Evolutionary conservation across 495 filamentous ascomycete genomes (phyloP), one percentile per base, ranked within the genome.

Genomic region (Neurospora discreta): DNA sequence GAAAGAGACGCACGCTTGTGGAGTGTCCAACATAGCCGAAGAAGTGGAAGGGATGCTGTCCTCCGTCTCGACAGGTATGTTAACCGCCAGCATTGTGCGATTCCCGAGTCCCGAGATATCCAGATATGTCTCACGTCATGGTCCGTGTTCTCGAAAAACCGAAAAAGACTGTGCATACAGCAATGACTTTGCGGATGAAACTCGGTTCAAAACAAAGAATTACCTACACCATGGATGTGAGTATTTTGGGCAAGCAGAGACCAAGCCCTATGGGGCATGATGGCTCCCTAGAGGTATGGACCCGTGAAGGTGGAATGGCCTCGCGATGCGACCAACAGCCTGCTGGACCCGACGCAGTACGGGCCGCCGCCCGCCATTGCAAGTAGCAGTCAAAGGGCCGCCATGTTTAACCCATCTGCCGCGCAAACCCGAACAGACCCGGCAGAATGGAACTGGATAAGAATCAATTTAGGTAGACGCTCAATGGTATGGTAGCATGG

Each of bases 381-480:
- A 60, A 60, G 23, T 23, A 60, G 52, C 52, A 60, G 52, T 30
- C 23, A 9, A 58, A 58, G 20, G 46, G 20, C 20, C 46, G 26
- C 26, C 46, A 58, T 30, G 46, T 9, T 52, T 13, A 4, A 52
- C 3, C 44, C 44, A 52, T 52, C 44, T 52, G 44, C 44, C 44
- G 20, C 11, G 44, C 9, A 52, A 9, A 58, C 20, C 23, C 5
- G 10, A 0, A 65, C 38, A 30, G 73, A 73, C 77, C 76, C 78
- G 76, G 74, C 76, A 74, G 74, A 74, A 60, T 38, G 78, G 78
- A 20, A 78, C 72, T 72, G 69, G 70, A 71, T 70, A 76, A 42
- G 11, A 69, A 71, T 71, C 71, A 72, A 52, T 38, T 42, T 73
- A 52, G 40, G 69, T n/a, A 70, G 46, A 75, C 69, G 70, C 65